A percentile compares a stretch with the other conserved stretches of the same genome.
Evolutionary conservation across 1,284 basidiomycete genomes (phyloP).

Genomic region (Melampsora medusae): DNA sequence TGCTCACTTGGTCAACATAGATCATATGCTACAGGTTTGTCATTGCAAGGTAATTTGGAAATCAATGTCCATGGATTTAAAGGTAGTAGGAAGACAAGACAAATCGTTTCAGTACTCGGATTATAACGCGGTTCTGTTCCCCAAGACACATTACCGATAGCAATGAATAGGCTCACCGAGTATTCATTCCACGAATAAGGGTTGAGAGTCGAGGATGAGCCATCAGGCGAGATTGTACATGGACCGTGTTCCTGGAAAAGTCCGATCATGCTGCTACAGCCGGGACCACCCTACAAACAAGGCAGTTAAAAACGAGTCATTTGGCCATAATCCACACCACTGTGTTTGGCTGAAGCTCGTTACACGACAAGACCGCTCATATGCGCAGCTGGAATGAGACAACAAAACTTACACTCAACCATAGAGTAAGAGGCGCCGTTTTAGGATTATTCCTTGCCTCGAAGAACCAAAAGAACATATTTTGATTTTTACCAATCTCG

Average conservation of each 20-base stretch:
- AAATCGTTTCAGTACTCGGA: too few species aligned
- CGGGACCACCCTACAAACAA: constrained; percentile 56
- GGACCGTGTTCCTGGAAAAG: constrained; percentile 69
- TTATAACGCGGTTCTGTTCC: too few species aligned
- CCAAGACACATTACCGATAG: constrained; percentile 60
- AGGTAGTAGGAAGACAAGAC: not conserved
- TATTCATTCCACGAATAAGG: constrained; percentile 67
- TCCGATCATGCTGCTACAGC: constrained; percentile 67
- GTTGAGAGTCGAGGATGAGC: constrained; percentile 61
- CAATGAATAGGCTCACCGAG: constrained; percentile 70
- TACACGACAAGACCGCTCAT: not conserved
- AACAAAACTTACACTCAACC: constrained; percentile 57
- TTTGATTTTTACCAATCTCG: constrained; percentile 61
- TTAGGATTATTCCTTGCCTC: constrained; percentile 63
- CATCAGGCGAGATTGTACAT: constrained; percentile 66
- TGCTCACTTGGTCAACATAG: constrained; percentile 65
- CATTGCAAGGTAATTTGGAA: too few species aligned
- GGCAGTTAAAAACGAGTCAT: not conserved
- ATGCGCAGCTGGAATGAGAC: not conserved
- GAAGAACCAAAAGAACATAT: constrained; percentile 71
- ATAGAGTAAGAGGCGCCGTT: constrained; percentile 64
- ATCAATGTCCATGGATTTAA: not conserved
- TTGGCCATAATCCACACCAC: too few species aligned
- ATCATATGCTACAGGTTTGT: constrained; percentile 61
- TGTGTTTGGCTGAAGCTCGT: too few species aligned